Evolutionary conservation across 805 yeast species (phyloP).

Genomic region (Lipomyces sp.): DNA sequence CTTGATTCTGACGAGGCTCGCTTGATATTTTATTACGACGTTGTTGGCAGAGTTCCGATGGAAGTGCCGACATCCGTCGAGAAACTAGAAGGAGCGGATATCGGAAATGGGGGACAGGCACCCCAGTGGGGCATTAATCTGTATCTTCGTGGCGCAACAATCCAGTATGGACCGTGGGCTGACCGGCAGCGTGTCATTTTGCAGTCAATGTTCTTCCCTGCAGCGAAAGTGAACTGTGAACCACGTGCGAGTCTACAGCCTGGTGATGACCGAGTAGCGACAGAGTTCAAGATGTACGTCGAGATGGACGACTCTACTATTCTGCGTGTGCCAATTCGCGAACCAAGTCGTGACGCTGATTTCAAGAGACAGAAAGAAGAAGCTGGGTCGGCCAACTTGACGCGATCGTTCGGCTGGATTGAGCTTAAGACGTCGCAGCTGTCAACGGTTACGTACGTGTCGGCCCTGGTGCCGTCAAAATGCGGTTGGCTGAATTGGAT

Average conservation of each 20-base stretch:
- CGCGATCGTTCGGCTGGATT: slow-evolving; percentile 89
- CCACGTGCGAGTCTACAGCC: slow-evolving; percentile 51
- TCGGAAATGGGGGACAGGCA: slow-evolving; percentile 62
- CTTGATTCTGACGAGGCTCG: slow-evolving; percentile 62
- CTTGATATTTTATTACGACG: slow-evolving; percentile 70
- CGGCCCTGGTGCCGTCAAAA: slow-evolving; percentile 59
- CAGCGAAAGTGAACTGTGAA: slow-evolving; percentile 59
- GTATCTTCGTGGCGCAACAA: slow-evolving; percentile 60
- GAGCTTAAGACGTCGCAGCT: slow-evolving; percentile 66
- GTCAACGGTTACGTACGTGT: slow-evolving; percentile 54
- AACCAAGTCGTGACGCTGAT: slow-evolving; percentile 73
- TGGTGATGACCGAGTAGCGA: slow-evolving; percentile 61
- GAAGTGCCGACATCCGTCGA: slow-evolving; percentile 31
- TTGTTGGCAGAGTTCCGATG: slow-evolving; percentile 66
- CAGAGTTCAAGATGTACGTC: slow-evolving; percentile 61
- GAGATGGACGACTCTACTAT: slow-evolving; percentile 67
- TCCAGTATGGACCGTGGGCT: slow-evolving; percentile 95
- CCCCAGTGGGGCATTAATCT: slow-evolving; percentile 69
- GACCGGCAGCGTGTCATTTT: slow-evolving; percentile 77
- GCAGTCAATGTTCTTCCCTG: slow-evolving; percentile 71
- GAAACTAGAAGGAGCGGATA: slow-evolving; percentile 44
- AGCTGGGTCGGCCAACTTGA: slow-evolving; percentile 45
- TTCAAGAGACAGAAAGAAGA: slow-evolving; percentile 44
- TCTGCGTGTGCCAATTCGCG: slow-evolving; percentile 81
- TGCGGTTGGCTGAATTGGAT: slow-evolving; percentile 62